Conservation (phyloP, 2,329 filamentous ascomycete genomes). For the Westerdykella aurantiaca region DNA sequence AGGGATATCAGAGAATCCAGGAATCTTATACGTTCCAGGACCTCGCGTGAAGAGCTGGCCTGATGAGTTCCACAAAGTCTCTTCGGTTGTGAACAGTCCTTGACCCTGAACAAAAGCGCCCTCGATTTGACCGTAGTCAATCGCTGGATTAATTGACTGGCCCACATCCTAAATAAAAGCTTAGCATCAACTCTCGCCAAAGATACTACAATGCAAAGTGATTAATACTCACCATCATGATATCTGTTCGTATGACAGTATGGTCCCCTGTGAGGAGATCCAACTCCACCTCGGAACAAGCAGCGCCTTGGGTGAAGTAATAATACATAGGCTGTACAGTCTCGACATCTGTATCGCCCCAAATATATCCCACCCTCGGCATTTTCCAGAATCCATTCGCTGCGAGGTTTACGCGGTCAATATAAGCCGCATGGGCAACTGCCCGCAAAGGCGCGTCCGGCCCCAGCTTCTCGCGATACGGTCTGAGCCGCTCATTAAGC, state of each 20-base stretch:
- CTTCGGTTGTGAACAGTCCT: conserved; percentile 72
- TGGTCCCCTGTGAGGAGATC: conserved; percentile 89
- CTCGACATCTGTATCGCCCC: conserved; percentile 50
- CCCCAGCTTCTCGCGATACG: conserved; percentile 78
- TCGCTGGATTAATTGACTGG: conserved; percentile 68
- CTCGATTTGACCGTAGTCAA: conserved; percentile 78
- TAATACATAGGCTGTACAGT: conserved; percentile 65
- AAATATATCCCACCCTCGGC: conserved; percentile 88
- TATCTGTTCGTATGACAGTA: conserved; percentile 79
- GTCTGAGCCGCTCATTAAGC: conserved; percentile 76
- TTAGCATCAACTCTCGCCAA: conserved; percentile 5
- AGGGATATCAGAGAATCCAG: conserved; percentile 80
- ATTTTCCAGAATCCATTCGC: conserved; percentile 97
- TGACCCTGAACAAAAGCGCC: conserved; percentile 74
- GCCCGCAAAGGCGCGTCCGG: conserved; percentile 73
- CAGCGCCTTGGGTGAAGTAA: conserved; percentile 87
- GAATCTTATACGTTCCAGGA: conserved; percentile 75
- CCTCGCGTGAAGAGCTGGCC: conserved; percentile 60
- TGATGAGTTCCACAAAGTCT: conserved; percentile 61
- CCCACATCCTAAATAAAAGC: conserved; percentile 61
- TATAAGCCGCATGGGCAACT: conserved; percentile 83
- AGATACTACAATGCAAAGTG: background rate
- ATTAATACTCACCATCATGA: conserved; percentile 65
- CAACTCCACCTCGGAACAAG: conserved; percentile 81
- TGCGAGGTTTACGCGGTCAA: conserved; percentile 88